Base-by-base conservation (phyloP, 331 rosid species). In the Malus hybrid region DNA sequence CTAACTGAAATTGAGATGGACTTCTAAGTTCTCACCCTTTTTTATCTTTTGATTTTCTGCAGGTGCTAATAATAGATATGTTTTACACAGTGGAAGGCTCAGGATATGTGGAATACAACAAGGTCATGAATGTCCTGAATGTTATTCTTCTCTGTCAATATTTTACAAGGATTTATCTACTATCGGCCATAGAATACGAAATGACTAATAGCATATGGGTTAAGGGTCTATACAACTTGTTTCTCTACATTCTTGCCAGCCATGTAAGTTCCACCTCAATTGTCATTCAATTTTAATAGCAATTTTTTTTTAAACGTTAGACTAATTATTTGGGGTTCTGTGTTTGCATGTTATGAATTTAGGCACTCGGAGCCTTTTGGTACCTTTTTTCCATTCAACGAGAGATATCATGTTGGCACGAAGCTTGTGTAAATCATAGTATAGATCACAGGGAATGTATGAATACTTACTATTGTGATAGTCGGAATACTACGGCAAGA, bases 291-390 rank as follows among this genome's bases (percentile, higher is more conserved):
- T 24, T 24, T 24, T 24, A 24, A 42, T 42, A 6, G 48, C 5
- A 4, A 18, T 55, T 4, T 55, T 19, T 55, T 55, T 24, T n/a
- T n/a, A 13, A 11, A 11, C 4, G 24, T 24, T 24, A 24, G 24
- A 24, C 24, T 24, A 50, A 50, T 15, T 50, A 50, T 12, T 5
- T 50, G 24, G 14, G 1, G 0, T 11, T 50, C 14, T 50, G 5
- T 3, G 18, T 50, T 13, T 11, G 24, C 24, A 24, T 24, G 24
- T 24, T 24, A 24, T 24, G 24, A 24, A 50, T 50, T 66, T 66
- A 83, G 86, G 73, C 79, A 30, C 29, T 79, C 22, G 83, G 86
- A 33, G 80, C 78, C 1, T 60, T 75, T 34, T 83, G 83, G 83
- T 83, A 79, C 78, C 67, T 79, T 30, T 75, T 78, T 18, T 75